These are phyloP conservation scores for Coniochaeta pulveracea DNA, from an alignment of 2,329 filamentous ascomycete genomes.

Conservation along the genomic window DNA sequence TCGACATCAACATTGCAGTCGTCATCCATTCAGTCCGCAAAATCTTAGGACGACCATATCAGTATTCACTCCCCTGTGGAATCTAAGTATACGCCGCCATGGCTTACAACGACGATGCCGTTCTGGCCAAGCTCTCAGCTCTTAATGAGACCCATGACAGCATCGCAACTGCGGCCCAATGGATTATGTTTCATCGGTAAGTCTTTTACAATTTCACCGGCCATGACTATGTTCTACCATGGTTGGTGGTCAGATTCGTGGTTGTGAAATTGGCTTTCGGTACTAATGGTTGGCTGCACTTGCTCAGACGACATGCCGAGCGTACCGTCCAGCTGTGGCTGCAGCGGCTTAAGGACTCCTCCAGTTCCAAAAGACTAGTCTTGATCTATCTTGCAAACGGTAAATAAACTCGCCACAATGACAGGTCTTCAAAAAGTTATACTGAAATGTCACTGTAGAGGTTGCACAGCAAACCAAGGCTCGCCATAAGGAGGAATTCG, in stretches of 20 bases:
- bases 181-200: conserved; percentile 99
- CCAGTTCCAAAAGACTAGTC: conserved; percentile 75
- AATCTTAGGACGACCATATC: too few relatives aligned
- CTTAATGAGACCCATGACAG: conserved; percentile 97
- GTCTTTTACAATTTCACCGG: conserved; percentile 9
- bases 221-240: too few relatives aligned
- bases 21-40: too few relatives aligned
- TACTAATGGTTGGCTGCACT: too few relatives aligned
- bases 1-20: too few relatives aligned
- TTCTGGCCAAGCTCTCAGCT: conserved; percentile 86
- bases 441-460: conserved; percentile 41
- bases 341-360: conserved; percentile 77
- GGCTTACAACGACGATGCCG: conserved; percentile 93
- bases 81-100: too few relatives aligned
- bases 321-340: conserved; percentile 88
- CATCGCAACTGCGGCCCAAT: conserved; percentile 92
- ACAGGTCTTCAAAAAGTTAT: not conserved
- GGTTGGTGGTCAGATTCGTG: too few relatives aligned
- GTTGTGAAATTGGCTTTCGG: too few relatives aligned
- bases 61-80: too few relatives aligned
- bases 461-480: conserved; percentile 94
- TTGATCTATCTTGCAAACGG: conserved; percentile 93
- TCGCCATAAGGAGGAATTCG: conserved; percentile 83
- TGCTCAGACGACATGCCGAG: conserved; percentile 72
- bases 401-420: conserved; percentile 29